Conservation (phyloP, 2,329 filamentous ascomycete genomes). For the Fusarium protoensiforme region DNA sequence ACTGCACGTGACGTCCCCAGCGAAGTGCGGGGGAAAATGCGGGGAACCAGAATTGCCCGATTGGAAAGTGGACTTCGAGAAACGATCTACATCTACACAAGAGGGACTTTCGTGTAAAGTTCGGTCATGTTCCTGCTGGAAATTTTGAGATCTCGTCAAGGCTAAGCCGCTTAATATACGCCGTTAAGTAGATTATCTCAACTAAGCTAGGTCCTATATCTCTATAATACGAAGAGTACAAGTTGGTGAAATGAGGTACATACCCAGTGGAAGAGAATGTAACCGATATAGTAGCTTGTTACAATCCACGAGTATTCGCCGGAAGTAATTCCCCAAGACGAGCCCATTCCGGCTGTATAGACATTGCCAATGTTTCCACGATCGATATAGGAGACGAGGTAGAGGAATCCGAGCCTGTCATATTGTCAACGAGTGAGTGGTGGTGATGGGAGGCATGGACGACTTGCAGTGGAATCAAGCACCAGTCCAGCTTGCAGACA, state of each 20-base stretch:
- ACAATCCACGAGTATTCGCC: not conserved
- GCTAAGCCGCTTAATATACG: no score
- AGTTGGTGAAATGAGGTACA: not conserved
- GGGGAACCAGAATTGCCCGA: not conserved
- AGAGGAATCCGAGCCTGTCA: slow-evolving; percentile 2
- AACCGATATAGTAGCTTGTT: not conserved
- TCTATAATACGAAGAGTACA: no score
- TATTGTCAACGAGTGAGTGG: not conserved
- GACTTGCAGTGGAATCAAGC: not conserved
- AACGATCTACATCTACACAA: not conserved
- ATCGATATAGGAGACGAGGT: slow-evolving; percentile 16
- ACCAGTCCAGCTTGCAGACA: not conserved
- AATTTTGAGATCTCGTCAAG: no score
- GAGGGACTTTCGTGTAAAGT: not conserved
- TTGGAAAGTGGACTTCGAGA: not conserved
- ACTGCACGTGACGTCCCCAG: not conserved
- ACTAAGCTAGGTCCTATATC: no score
- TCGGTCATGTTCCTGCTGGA: not conserved
- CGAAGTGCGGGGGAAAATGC: not conserved
- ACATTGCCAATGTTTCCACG: slow-evolving; percentile 16
- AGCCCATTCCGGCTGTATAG: slow-evolving; percentile 11
- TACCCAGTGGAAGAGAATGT: not conserved
- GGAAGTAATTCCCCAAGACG: slow-evolving; percentile 8
- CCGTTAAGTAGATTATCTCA: no score
- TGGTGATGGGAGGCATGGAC: not conserved